These are phyloP conservation scores for Penicillium antarcticum DNA, from an alignment of 495 filamentous ascomycete species.

Conservation along the genomic window DNA sequence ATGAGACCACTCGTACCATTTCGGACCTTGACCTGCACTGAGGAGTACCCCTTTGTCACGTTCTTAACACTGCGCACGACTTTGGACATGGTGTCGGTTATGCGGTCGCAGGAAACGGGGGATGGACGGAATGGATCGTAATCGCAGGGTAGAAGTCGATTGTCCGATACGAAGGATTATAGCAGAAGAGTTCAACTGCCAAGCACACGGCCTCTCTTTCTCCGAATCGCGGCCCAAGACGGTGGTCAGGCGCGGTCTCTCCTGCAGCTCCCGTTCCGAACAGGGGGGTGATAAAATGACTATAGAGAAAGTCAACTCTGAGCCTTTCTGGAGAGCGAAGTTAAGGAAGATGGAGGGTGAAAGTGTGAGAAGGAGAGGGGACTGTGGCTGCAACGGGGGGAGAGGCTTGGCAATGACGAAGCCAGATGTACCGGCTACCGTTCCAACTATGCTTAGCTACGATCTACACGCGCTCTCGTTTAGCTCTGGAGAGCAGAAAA, in stretches of 20 bases:
- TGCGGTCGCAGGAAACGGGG: constrained; percentile 5
- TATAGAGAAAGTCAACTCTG: background rate
- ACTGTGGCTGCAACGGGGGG: constrained; percentile 30
- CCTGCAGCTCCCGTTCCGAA: constrained; percentile 4
- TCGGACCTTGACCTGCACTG: constrained; percentile 96
- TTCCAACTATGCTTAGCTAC: background rate
- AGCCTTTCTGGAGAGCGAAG: constrained; percentile 1
- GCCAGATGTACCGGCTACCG: constrained; percentile 6
- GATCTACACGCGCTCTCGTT: background rate
- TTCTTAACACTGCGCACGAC: constrained; percentile 99
- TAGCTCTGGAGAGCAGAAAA: background rate
- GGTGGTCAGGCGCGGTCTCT: constrained; percentile 9
- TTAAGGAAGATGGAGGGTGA: constrained; percentile 5
- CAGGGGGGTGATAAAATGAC: background rate
- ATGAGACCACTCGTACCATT: constrained; percentile 69
- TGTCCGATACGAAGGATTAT: constrained; percentile 7
- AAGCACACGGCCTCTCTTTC: constrained; percentile 22
- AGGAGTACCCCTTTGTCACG: constrained; percentile 98
- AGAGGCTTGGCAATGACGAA: constrained; percentile 33
- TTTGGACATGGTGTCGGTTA: constrained; percentile 73
- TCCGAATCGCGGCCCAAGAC: constrained; percentile 20
- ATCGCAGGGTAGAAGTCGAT: constrained; percentile 9
- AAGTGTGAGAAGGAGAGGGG: constrained; percentile 16
- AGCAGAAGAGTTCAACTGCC: constrained; percentile 13
- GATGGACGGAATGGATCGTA: background rate